phyloP scores from a whole-genome alignment of 805 yeast species.

The Blastobotrys attinorum region DNA sequence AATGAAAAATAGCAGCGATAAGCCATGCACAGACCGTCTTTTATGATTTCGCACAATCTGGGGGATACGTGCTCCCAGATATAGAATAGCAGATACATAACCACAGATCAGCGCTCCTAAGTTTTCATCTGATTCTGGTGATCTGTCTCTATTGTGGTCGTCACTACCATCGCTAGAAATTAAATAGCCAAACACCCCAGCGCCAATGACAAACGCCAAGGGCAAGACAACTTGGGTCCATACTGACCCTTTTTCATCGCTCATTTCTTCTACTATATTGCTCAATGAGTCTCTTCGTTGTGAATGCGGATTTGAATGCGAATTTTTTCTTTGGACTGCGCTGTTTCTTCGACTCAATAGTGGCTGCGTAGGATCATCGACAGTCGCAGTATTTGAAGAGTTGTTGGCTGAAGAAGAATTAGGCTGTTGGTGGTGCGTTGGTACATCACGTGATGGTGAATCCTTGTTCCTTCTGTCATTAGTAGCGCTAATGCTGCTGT shows the following conservation, averaged over 20 bases:
- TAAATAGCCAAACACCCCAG: constrained; percentile 56
- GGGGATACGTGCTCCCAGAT: constrained; percentile 72
- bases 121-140: constrained; percentile 21
- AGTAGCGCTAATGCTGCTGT: too few relatives aligned
- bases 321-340: constrained; percentile 17
- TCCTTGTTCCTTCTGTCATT: too few relatives aligned
- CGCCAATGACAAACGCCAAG: constrained; percentile 48
- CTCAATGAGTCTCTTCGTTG: constrained; percentile 45
- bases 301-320: too few relatives aligned
- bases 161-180: constrained; percentile 30
- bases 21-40: constrained; percentile 76
- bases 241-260: constrained; percentile 15
- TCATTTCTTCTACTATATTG: constrained; percentile 40
- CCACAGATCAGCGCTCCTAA: constrained; percentile 63
- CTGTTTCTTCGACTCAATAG: constrained; percentile 24
- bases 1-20: constrained; percentile 71
- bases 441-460: too few relatives aligned
- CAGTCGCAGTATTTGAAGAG: not conserved
- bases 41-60: constrained; percentile 75
- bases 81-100: constrained; percentile 58
- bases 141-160: constrained; percentile 15
- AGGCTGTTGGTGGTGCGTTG: constrained; percentile 1
- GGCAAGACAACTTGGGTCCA: constrained; percentile 52
- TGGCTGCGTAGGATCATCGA: constrained; percentile 19
- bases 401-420: not conserved